phyloP scores from a whole-genome alignment of 1,139 yeast species.

The Yamadazyma atmosphaerica region DNA sequence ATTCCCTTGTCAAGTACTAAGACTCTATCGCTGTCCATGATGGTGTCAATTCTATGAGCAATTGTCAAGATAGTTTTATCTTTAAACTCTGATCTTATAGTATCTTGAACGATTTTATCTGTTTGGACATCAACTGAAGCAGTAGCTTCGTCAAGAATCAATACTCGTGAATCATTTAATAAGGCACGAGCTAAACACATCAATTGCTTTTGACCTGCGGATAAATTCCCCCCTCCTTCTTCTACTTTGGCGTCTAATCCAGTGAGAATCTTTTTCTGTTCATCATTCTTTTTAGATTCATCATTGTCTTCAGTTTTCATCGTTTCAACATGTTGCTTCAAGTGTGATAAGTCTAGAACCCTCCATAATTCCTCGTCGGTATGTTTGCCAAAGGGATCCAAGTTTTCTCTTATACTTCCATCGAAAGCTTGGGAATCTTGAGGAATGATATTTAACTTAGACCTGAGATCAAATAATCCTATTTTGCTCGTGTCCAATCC shows the following conservation, averaged over 20 bases:
- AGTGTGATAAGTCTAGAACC: slow-evolving; percentile 35
- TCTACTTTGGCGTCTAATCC: slow-evolving; percentile 16
- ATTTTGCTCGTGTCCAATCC: slow-evolving; percentile 28
- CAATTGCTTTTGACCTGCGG: slow-evolving; percentile 39
- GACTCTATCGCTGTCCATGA: slow-evolving; percentile 35
- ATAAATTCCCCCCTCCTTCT: slow-evolving; percentile 38
- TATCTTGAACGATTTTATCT: slow-evolving; percentile 34
- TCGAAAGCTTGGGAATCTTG: slow-evolving; percentile 40
- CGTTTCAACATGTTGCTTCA: slow-evolving; percentile 29
- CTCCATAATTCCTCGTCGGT: slow-evolving; percentile 34
- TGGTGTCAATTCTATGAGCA: slow-evolving; percentile 39
- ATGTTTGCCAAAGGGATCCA: slow-evolving; percentile 34
- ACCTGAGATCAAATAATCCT: slow-evolving; percentile 36
- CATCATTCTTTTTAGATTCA: slow-evolving; percentile 3
- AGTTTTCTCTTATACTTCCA: slow-evolving; percentile 35
- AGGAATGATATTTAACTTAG: slow-evolving; percentile 36
- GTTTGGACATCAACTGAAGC: slow-evolving; percentile 41
- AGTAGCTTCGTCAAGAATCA: slow-evolving; percentile 40
- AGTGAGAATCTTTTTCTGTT: slow-evolving; percentile 5
- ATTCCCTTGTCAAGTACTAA: slow-evolving; percentile 33
- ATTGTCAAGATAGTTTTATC: slow-evolving; percentile 37
- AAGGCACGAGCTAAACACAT: slow-evolving; percentile 39
- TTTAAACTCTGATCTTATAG: slow-evolving; percentile 31
- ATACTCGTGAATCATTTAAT: slow-evolving; percentile 30
- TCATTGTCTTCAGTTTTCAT: slow-evolving; percentile 30